Evolutionary conservation across 495 filamentous ascomycete genomes (phyloP).

Genomic region (Podospora bellae-mahoneyi): DNA sequence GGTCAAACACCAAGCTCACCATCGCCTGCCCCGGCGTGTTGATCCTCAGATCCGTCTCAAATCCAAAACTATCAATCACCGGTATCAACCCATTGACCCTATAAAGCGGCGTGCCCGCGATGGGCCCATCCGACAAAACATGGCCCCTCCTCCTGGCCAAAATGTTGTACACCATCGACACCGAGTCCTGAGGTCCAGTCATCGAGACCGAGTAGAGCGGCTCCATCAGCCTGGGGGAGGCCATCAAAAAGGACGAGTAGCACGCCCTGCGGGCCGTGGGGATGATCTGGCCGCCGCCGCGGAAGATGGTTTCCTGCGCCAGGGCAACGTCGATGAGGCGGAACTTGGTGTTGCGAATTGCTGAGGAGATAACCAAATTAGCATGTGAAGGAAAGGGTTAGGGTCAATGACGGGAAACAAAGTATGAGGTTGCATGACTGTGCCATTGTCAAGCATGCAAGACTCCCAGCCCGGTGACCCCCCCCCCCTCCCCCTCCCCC

Average conservation of each 20-base stretch:
- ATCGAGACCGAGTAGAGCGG: slow-evolving; percentile 88
- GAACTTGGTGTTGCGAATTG: slow-evolving; percentile 96
- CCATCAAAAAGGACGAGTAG: slow-evolving; percentile 95
- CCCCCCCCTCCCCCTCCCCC: no score
- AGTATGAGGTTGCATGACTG: neutral
- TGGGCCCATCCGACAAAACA: slow-evolving; percentile 86
- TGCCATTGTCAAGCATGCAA: neutral
- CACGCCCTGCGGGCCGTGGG: slow-evolving; percentile 87
- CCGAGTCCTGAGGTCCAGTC: slow-evolving; percentile 88
- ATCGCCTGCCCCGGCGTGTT: slow-evolving; percentile 92
- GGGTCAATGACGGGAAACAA: neutral
- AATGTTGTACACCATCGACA: slow-evolving; percentile 85
- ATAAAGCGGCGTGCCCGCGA: slow-evolving; percentile 95
- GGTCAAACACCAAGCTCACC: slow-evolving; percentile 89
- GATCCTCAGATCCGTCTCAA: slow-evolving; percentile 94
- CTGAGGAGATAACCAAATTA: slow-evolving; percentile 36
- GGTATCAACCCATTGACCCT: slow-evolving; percentile 85
- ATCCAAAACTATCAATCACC: slow-evolving; percentile 94
- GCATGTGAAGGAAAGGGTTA: slow-evolving; percentile 8
- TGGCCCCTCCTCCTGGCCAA: slow-evolving; percentile 85
- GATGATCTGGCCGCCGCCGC: slow-evolving; percentile 95
- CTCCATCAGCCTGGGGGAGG: slow-evolving; percentile 92
- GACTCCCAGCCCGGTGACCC: neutral
- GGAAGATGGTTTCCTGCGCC: slow-evolving; percentile 84
- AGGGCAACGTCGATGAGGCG: slow-evolving; percentile 86